phyloP scores from a whole-genome alignment of 805 yeast species.

The Alloascoidea africana region DNA sequence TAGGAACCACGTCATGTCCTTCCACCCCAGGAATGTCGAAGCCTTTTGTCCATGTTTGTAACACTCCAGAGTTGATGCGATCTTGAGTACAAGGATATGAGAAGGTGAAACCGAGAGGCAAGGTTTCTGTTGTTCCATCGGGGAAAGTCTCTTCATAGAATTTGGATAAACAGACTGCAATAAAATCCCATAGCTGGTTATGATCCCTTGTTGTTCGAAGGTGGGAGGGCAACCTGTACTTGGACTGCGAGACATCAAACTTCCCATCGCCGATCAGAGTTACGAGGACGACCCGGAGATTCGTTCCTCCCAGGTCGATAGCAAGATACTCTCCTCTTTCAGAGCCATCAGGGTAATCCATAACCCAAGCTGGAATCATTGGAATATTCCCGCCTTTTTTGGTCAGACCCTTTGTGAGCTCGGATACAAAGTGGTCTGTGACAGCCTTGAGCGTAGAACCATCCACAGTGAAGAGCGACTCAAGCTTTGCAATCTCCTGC shows the following conservation, averaged over 20 bases:
- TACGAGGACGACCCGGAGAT: conserved; percentile 83
- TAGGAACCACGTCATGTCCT: conserved; percentile 86
- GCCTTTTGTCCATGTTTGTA: conserved; percentile 97
- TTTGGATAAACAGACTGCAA: conserved; percentile 63
- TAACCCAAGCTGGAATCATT: conserved; percentile 95
- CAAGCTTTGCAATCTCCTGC: conserved; percentile 41
- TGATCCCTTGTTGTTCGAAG: conserved; percentile 61
- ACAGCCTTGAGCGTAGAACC: conserved; percentile 45
- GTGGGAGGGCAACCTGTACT: conserved; percentile 61
- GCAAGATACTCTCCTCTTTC: conserved; percentile 88
- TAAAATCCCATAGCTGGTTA: conserved; percentile 72
- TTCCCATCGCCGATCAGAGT: conserved; percentile 69
- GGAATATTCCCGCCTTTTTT: conserved; percentile 59
- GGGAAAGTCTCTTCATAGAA: conserved; percentile 67
- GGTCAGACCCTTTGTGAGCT: conserved; percentile 70
- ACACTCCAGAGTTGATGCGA: conserved; percentile 70
- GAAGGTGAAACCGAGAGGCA: conserved; percentile 90
- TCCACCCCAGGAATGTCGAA: conserved; percentile 88
- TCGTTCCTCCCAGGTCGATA: conserved; percentile 94
- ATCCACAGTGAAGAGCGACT: conserved; percentile 45
- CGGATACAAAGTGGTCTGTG: conserved; percentile 61
- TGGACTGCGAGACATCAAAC: conserved; percentile 77
- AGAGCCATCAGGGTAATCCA: conserved; percentile 83
- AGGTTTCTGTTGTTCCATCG: conserved; percentile 28
- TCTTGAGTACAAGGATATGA: conserved; percentile 68